Conservation (phyloP, 331 rosid genomes). For the Quercus phellos region DNA sequence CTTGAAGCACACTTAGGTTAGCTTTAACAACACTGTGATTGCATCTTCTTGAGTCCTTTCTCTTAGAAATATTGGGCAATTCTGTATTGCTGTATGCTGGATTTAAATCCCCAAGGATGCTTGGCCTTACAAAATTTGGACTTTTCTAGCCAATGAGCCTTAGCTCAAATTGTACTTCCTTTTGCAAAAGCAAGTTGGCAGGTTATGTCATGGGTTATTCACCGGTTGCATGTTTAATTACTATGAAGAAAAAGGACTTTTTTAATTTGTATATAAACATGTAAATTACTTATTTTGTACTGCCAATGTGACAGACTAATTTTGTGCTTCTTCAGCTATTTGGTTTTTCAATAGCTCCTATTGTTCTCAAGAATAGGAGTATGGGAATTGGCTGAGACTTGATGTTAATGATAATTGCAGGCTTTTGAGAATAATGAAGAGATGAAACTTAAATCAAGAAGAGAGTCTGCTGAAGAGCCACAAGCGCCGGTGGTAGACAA, state of each 20-base stretch:
- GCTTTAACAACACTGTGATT: not conserved
- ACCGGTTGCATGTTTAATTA: too few relatives aligned
- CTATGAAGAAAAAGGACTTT: too few relatives aligned
- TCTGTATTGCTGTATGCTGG: not conserved
- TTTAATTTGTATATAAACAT: not conserved
- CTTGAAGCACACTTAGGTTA: too few relatives aligned
- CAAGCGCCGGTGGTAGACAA: conserved; percentile 55
- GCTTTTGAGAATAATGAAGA: conserved; percentile 72
- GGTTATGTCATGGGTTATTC: too few relatives aligned
- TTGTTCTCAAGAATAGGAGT: not conserved
- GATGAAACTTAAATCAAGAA: conserved; percentile 68
- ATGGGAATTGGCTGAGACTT: conserved; percentile 14
- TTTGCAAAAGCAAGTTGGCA: too few relatives aligned
- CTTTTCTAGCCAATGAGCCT: not conserved
- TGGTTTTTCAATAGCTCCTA: not conserved
- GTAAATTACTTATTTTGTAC: not conserved
- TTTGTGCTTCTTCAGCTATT: not conserved
- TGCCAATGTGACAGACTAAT: not conserved
- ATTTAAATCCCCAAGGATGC: not conserved
- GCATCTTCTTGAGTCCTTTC: not conserved
- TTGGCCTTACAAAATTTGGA: not conserved
- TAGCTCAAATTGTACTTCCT: too few relatives aligned
- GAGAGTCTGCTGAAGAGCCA: conserved; percentile 58
- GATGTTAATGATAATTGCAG: conserved; percentile 41
- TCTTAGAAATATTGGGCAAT: not conserved